These are phyloP conservation scores for Bretziella fagacearum DNA, from an alignment of 2,329 filamentous ascomycete species.

Conservation along the genomic window DNA sequence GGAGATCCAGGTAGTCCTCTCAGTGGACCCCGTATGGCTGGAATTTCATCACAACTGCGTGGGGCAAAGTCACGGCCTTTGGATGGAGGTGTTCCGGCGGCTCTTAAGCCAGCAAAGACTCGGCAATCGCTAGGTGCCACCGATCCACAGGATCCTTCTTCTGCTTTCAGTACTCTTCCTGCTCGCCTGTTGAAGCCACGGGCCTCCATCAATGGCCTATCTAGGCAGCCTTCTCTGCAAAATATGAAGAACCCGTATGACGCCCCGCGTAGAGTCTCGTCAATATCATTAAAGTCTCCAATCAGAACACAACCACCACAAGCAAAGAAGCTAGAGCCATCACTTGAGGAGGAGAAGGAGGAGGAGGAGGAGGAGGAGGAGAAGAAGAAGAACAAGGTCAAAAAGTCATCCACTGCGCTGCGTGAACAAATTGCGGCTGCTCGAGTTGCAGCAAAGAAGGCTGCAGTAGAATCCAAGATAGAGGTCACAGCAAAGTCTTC, in stretches of 20 bases:
- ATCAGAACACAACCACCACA: constrained; percentile 1
- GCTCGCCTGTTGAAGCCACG: constrained; percentile 32
- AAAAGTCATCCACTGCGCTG: constrained; percentile 62
- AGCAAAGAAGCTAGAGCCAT: constrained; percentile 5
- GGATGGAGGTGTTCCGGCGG: constrained; percentile 29
- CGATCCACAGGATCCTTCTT: constrained; percentile 15
- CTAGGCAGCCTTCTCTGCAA: constrained; percentile 37
- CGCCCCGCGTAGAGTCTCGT: constrained; percentile 15
- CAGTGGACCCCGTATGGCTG: constrained; percentile 28
- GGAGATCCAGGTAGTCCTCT: constrained; percentile 30
- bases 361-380: constrained; percentile 14
- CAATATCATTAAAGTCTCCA: constrained; percentile 12
- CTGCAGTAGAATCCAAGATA: constrained; percentile 22
- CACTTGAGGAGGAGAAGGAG: too few species aligned
- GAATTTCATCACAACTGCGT: constrained; percentile 10
- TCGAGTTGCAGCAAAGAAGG: constrained; percentile 58
- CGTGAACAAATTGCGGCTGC: constrained; percentile 88
- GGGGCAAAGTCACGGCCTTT: constrained; percentile 30
- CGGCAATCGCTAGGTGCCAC: constrained; percentile 5
- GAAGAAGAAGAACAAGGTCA: constrained; percentile 17
- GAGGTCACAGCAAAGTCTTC: constrained; percentile 5
- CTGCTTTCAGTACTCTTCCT: constrained; percentile 31
- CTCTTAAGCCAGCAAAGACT: constrained; percentile 23
- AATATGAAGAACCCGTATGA: constrained; percentile 22
- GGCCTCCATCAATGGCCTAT: constrained; percentile 35